These are phyloP conservation scores for Starmerella lactis-condensi DNA, from an alignment of 805 yeast species.

Conservation along the genomic window DNA sequence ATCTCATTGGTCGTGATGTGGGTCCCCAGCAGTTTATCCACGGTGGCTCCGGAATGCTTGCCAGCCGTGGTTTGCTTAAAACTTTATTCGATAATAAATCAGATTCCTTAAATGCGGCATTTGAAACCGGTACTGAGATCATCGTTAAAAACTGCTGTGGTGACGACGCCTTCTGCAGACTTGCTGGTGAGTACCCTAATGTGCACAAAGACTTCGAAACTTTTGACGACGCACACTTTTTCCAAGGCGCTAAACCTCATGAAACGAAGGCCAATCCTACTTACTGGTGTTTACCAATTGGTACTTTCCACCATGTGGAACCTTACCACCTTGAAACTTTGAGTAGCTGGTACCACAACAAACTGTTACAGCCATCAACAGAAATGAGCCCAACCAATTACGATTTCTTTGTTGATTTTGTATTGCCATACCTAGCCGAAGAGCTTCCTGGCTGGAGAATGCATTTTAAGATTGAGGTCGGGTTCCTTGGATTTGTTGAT, in stretches of 20 bases:
- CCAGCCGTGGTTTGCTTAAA: conserved; percentile 20
- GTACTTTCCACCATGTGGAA: conserved; percentile 21
- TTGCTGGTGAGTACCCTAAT: conserved; percentile 10
- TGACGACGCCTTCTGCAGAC: conserved; percentile 20
- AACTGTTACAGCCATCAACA: conserved; percentile 12
- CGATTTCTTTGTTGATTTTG: conserved; percentile 21
- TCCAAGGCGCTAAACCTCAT: conserved; percentile 22
- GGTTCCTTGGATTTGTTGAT: no score
- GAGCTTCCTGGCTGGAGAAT: conserved; percentile 19
- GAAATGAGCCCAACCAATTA: conserved; percentile 12
- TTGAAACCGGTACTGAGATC: conserved; percentile 14
- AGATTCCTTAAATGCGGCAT: conserved; percentile 3
- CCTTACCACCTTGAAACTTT: conserved; percentile 19
- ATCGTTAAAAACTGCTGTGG: conserved; percentile 22
- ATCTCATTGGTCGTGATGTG: conserved; percentile 20
- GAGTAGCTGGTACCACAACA: no score
- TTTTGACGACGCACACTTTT: conserved; percentile 9
- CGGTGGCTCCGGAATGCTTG: conserved; percentile 25
- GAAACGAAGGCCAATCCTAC: conserved; percentile 9
- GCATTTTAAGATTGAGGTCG: no score
- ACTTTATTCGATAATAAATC: conserved; percentile 15
- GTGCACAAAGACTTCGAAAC: conserved; percentile 8
- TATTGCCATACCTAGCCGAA: conserved; percentile 17
- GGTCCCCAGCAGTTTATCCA: conserved; percentile 21
- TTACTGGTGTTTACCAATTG: conserved; percentile 19